Base-by-base conservation (phyloP, 2,329 filamentous ascomycete genomes). In the Aspergillus sclerotialis region DNA sequence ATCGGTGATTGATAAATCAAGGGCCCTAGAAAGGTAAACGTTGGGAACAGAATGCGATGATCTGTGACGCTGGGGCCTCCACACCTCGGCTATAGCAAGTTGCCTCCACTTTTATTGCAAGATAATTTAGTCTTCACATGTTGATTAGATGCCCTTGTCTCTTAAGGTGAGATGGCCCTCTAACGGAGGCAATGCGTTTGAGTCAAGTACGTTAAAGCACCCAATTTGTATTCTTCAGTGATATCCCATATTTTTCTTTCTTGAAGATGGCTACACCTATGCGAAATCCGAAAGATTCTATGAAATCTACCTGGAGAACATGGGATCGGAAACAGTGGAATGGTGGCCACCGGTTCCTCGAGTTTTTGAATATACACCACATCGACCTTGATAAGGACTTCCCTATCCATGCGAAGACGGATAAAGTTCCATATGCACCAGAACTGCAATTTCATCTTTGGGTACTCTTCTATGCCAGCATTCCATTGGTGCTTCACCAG, bases 261-360 rank as follows among this genome's bases (percentile, higher is more conserved):
- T 23, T 21, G 8, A 12, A 13, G 13, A 33, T 33, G 31, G 21
- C 31, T 27, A 7, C 14, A 2, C 23, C 13, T 9, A 10, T 15
- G n/a, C 31, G 31, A 13, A 45, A 48, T 18, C 49, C 50, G 1
- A 56, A 52, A 30, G 60, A 64, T 38, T 61, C 58, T 3, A 64
- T 65, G 52, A 63, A 58, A 43, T 61, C 62, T 2, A 64, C 61
- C n/a, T 65, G 62, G 62, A 52, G 54, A 4, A 28, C 30, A 2
- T 41, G 36, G 31, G 53, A 57, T 38, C 49, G 42, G 14, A 41
- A 36, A 5, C 18, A 45, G 2, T 65, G 62, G 62, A 53, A 48
- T 5, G 5, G 39, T 4, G 37, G 47, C 32, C 60, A 64, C 36
- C 52, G 46, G 46, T 29, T 61, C 4, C 41, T 63, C 7, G 56